Percentiles rank a stretch among this genome's conserved stretches.
These are phyloP conservation scores for Astraeus odoratus DNA, from an alignment of 768 basidiomycete species.

Conservation along the genomic window DNA sequence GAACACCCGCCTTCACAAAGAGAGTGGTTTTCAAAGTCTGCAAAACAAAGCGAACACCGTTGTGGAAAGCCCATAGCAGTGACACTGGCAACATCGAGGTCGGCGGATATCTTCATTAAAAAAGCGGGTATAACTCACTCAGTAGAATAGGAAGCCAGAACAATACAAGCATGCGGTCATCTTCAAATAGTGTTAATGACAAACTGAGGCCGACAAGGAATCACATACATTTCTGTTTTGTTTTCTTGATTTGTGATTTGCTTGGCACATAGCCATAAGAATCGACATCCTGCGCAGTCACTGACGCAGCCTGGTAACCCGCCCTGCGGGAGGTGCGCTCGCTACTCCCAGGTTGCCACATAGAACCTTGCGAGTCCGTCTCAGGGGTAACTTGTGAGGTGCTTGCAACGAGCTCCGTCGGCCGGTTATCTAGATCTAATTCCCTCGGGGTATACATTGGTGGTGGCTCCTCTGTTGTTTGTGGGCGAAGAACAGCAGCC, in stretches of 20 bases:
- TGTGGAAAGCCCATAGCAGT: constrained; percentile 54
- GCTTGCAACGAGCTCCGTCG: constrained; percentile 1
- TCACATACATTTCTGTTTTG: constrained; percentile 59
- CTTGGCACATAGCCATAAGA: constrained; percentile 58
- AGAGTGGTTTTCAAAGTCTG: constrained; percentile 43
- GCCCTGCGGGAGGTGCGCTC: constrained; percentile 36
- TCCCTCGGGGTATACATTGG: constrained; percentile 68
- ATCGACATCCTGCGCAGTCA: constrained; percentile 64
- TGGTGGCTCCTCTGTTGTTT: constrained; percentile 48
- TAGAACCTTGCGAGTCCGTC: constrained; percentile 7
- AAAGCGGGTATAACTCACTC: constrained; percentile 43
- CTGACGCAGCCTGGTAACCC: constrained; percentile 39
- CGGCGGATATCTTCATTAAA: constrained; percentile 2
- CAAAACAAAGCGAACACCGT: constrained; percentile 44
- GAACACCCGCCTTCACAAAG: constrained; percentile 38
- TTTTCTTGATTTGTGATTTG: constrained; percentile 36
- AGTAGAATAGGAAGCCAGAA: constrained; percentile 87
- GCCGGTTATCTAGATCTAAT: constrained; percentile 14
- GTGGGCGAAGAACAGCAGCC: constrained; percentile 39
- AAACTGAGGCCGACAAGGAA: background rate
- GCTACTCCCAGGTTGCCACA: constrained; percentile 17
- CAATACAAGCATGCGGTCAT: constrained; percentile 76
- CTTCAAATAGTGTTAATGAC: constrained; percentile 30
- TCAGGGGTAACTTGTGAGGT: background rate
- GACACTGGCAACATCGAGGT: constrained; percentile 37